These are phyloP conservation scores for Porpolomopsis calyptriformis DNA, from an alignment of 768 basidiomycete genomes.

Conservation along the genomic window DNA sequence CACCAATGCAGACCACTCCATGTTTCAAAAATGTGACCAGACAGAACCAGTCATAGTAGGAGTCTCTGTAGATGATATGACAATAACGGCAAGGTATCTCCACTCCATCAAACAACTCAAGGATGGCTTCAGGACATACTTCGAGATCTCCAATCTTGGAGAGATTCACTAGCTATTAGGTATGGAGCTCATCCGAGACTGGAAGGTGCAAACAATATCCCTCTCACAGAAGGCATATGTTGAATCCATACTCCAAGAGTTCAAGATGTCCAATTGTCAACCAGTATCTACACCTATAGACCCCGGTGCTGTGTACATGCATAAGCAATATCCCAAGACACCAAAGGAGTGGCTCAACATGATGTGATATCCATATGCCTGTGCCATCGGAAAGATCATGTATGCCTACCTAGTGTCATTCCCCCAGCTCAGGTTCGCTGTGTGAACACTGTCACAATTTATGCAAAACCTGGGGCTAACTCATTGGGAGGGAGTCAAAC, in stretches of 20 bases:
- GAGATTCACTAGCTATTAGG: slow-evolving; percentile 10
- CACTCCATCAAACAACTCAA: slow-evolving; percentile 9
- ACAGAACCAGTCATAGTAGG: slow-evolving; percentile 2
- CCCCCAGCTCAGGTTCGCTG: too few species aligned
- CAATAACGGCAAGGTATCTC: slow-evolving; percentile 12
- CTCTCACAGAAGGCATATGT: slow-evolving; percentile 17
- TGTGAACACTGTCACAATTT: too few species aligned
- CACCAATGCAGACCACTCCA: neutral
- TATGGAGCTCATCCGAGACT: slow-evolving; percentile 14
- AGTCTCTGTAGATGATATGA: slow-evolving; percentile 16
- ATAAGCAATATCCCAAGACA: slow-evolving; percentile 9
- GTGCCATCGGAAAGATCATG: slow-evolving; percentile 15
- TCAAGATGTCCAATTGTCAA: slow-evolving; percentile 17
- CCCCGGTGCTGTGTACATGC: slow-evolving; percentile 11
- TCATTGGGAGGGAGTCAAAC: too few species aligned
- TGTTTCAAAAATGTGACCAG: slow-evolving; percentile 4
- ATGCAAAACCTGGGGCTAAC: too few species aligned
- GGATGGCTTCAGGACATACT: too few species aligned
- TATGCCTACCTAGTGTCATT: neutral
- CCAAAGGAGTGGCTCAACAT: slow-evolving; percentile 9
- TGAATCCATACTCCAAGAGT: slow-evolving; percentile 18
- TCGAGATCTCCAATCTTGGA: slow-evolving; percentile 13
- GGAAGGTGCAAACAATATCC: slow-evolving; percentile 16
- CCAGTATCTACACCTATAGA: slow-evolving; percentile 19
- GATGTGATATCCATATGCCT: slow-evolving; percentile 17